Base-by-base conservation (phyloP, 1,139 yeast genomes). In the Saccharomyces hybrid region DNA sequence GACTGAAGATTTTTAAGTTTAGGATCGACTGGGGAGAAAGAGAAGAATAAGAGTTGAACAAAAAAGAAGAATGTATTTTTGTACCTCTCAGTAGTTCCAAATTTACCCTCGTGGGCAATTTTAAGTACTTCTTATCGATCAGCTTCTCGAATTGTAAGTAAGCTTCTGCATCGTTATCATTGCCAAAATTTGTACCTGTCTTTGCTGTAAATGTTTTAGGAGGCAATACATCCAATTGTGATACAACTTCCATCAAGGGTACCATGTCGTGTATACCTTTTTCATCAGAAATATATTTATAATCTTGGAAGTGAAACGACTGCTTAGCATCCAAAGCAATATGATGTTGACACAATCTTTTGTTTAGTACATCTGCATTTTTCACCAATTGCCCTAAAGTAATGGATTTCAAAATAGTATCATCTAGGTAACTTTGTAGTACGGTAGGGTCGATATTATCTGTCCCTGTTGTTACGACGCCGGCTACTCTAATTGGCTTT, bases 181-280 rank as follows among this genome's bases (percentile, higher is more conserved):
- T 91, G 2, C 97, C 97, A 4, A 91, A 81, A 69, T 87, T 90
- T 4, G 97, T 91, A n/a, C 97, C 97, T 1, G 96, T 88, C 64
- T 85, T 86, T 57, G 95, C 90, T 58, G 80, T 80, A 65, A 87
- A 85, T 61, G 75, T 77, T 61, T 86, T 84, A 2, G 79, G 78
- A 0, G 95, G 95, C 9, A 76, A 57, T 2, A 86, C 62, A 53
- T 79, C 77, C 57, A 86, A 70, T n/a, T 78, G 76, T 0, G 90
- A 86, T 0, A 78, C 76, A 13, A 86, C 63, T 28, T 77, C 76
- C 11, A 82, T 53, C 3, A 64, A 57, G 4, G 65, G 59, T 23
- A 48, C 20, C 26, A 26, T 11, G n/a, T 32, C 31, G 30, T 51
- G 23, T 9, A 41, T 28, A 3, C 52, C 47, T 14, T 38, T 38